Percentiles rank a stretch among this genome's conserved stretches.
These are phyloP conservation scores for Globisporangium nodosum DNA, from an alignment of 352 stramenopile species.

Conservation along the genomic window DNA sequence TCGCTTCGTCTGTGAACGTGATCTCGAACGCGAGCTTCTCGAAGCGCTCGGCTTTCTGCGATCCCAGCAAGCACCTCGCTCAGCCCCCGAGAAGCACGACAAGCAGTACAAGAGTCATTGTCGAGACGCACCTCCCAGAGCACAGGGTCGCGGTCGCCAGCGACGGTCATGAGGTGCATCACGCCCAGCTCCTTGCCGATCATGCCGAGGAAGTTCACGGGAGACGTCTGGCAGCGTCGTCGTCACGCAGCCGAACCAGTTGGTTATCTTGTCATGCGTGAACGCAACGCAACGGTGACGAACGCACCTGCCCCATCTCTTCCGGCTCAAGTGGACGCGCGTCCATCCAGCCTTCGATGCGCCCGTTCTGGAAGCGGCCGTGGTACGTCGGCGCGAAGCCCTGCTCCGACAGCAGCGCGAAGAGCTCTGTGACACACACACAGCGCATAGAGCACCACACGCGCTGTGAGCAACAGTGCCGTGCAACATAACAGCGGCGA, in stretches of 20 bases:
- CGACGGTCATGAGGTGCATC: constrained; percentile 87
- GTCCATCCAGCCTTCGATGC: constrained; percentile 89
- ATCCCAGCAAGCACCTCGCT: background rate
- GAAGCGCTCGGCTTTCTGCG: constrained; percentile 73
- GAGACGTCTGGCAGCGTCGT: constrained; percentile 22
- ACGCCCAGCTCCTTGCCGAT: constrained; percentile 84
- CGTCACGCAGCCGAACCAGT: background rate
- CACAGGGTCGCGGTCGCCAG: constrained; percentile 44
- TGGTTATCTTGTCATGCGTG: background rate
- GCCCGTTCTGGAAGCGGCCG: constrained; percentile 89
- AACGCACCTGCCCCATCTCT: constrained; percentile 71
- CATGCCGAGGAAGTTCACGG: constrained; percentile 78
- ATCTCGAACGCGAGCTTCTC: constrained; percentile 68
- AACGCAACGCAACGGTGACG: background rate
- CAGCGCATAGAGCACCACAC: background rate
- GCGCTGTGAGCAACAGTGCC: constrained; percentile 5
- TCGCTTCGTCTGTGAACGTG: constrained; percentile 47
- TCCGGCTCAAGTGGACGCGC: constrained; percentile 77
- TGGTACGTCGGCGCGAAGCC: constrained; percentile 88
- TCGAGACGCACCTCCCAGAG: constrained; percentile 43
- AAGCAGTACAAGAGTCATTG: no score
- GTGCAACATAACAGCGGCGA: background rate
- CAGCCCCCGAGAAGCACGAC: background rate
- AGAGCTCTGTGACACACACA: constrained; percentile 47
- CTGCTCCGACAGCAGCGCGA: constrained; percentile 75